Base-by-base conservation (phyloP, 1,139 yeast species). In the Geotrichum reessii region DNA sequence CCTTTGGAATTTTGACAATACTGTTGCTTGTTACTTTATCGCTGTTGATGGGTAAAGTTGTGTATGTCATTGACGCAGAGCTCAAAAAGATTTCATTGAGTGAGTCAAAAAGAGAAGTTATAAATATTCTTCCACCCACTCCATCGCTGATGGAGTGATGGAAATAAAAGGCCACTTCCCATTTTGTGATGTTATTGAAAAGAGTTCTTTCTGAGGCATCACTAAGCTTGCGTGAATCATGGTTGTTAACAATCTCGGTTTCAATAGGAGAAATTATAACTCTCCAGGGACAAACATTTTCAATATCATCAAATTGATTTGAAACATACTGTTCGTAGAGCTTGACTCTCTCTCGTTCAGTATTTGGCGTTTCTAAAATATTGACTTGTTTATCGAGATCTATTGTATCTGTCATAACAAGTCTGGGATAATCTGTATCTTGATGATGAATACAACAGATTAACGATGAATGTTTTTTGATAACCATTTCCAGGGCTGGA, bases 401-500 rank as follows among this genome's bases (percentile, higher is more conserved):
- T 17, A 50, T 33, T 8, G 51, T 14, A 5, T 22, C 19, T 8
- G 14, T 19, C 22, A 48, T 25, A 14, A 24, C 51, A 4, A 48
- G 31, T 27, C 25, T 24, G 22, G 51, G 51, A 19, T 3, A 9
- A 14, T 48, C 51, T 48, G 51, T 48, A 17, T 48, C 9, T 27
- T 46, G 25, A n/a, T 17, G 27, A 46, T 46, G 25, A 4, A 46
- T 24, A 46, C 25, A 22, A 14, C 28, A 46, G 28, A 46, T 21
- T 21, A 50, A 22, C 1, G 44, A 28, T 5, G 52, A 40, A 21
- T 50, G 52, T 17, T 19, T 19, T 11, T 40, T 28, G 27, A 50
- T 50, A 3, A 50, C 52, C 52, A 50, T 19, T n/a, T 50, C 52
- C 44, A 50, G 8, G 12, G 52, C 52, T 17, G 52, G 52, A 33